Base-by-base conservation (phyloP, 176 grass and related monocot genomes). In the Phoenix dactylifera region DNA sequence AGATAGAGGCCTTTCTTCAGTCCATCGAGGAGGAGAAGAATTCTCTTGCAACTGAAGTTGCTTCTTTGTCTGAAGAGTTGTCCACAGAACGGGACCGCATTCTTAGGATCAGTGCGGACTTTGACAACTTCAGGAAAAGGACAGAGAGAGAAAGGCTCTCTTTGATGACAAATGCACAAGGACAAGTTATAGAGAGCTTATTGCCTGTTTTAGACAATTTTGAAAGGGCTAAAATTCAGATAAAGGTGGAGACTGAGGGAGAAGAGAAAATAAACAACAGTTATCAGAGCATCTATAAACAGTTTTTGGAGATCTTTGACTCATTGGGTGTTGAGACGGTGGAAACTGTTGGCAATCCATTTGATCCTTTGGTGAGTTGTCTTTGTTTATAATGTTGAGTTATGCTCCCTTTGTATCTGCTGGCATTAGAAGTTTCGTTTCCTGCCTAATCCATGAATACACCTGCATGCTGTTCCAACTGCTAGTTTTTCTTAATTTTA, bases 281-380 rank as follows among this genome's bases (percentile, higher is more conserved):
- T 68, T 92, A 98, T 70, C 93, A 92, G 78, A 86, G 73, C 77
- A 98, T 98, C 35, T 97, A 97, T 70, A 97, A 91, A 79, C 93
- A 97, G 63, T 88, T 98, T 52, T 22, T 88, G 5, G 84, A 98
- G 76, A 88, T 92, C 72, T 25, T 98, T 52, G 85, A 51, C 10
- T 85, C 78, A 60, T 64, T 98, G 49, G 84, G 87, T 15, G 93
- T 98, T 51, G 74, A 92, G 68, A 70, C 74, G 49, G 76, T 98
- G 2, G 81, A 85, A 84, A 98, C 87, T 70, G 66, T 98, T 24
- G 87, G 93, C 67, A 85, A 78, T 66, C 50, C 80, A 44, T 97
- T 97, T 79, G 93, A 92, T 72, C 93, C 93, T 58, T 74, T 83
- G 93, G 93, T 98, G 85, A 92, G 51, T 61, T 64, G 63, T 77